Conservation (phyloP, 2,329 filamentous ascomycete species). For the Penicillium janthinellum region DNA sequence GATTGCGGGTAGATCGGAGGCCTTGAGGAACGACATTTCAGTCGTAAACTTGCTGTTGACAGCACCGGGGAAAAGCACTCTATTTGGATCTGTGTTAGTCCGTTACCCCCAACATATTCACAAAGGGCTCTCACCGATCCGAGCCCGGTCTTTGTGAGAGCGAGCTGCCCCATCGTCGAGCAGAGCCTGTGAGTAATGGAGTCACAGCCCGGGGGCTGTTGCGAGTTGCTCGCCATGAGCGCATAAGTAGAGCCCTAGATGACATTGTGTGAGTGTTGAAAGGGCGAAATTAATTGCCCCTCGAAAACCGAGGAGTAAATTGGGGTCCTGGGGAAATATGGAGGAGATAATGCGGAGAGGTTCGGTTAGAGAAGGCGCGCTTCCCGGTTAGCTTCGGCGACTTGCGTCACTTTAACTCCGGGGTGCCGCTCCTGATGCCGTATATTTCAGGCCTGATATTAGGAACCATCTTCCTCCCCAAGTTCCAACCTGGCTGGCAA, state of each 20-base stretch:
- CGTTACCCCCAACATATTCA: neutral
- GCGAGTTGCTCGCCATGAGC: conserved; percentile 12
- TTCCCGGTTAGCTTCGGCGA: conserved; percentile 25
- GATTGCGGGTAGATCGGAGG: conserved; percentile 72
- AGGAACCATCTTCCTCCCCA: too few relatives aligned
- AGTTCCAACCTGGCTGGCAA: too few relatives aligned
- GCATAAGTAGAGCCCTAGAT: conserved; percentile 22
- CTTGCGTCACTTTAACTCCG: neutral
- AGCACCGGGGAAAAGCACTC: conserved; percentile 82
- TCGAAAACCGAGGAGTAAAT: conserved; percentile 7
- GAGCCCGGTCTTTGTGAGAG: conserved; percentile 62
- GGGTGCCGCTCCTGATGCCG: too few relatives aligned
- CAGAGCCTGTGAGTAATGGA: conserved; percentile 7
- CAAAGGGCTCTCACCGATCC: conserved; percentile 53
- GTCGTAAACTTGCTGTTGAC: conserved; percentile 91
- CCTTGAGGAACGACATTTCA: conserved; percentile 73
- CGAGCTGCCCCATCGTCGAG: conserved; percentile 53
- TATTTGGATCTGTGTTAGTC: conserved; percentile 32
- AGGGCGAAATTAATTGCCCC: neutral
- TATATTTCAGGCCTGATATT: too few relatives aligned
- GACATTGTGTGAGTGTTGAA: conserved; percentile 6
- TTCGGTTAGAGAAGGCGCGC: conserved; percentile 34
- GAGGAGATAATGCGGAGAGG: conserved; percentile 14
- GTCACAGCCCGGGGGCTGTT: conserved; percentile 1
- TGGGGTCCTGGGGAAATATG: conserved; percentile 10